phyloP scores from a whole-genome alignment of 257 asterid species.

The Solanum pimpinellifolium region DNA sequence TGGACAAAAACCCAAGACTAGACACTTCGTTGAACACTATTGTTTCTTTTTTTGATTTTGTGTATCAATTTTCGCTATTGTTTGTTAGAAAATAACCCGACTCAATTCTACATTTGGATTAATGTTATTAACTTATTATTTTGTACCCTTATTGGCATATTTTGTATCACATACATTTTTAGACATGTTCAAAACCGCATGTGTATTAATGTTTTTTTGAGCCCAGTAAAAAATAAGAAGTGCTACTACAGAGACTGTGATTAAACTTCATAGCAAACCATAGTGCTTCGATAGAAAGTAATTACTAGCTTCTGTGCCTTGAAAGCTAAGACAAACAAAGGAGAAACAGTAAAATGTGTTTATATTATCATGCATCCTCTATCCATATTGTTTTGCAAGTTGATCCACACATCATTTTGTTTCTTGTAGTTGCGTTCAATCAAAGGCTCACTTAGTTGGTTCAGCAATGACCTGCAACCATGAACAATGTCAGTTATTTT shows the following conservation, averaged over 20 bases:
- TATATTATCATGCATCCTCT: not conserved
- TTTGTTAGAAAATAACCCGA: not conserved
- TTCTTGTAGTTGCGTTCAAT: not conserved
- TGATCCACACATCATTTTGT: not conserved
- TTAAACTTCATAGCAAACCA: not conserved
- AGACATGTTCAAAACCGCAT: not conserved
- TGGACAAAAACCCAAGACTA: not conserved
- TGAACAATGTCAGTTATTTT: not conserved
- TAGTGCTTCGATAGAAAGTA: not conserved
- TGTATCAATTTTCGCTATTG: not conserved
- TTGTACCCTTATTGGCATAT: not conserved
- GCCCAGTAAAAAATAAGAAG: not conserved
- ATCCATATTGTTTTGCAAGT: not conserved
- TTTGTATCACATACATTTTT: not conserved
- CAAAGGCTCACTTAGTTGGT: not conserved
- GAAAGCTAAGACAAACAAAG: not conserved
- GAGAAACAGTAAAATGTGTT: not conserved
- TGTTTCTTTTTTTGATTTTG: not conserved
- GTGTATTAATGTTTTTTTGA: not conserved
- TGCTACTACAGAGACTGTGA: not conserved
- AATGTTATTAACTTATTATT: not conserved
- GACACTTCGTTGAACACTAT: not conserved
- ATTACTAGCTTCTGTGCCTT: not conserved
- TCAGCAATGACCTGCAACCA: not conserved
- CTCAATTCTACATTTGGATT: not conserved